Evolutionary conservation across 2,329 filamentous ascomycete species (phyloP).

Genomic region (Plectosphaerella cucumerina): DNA sequence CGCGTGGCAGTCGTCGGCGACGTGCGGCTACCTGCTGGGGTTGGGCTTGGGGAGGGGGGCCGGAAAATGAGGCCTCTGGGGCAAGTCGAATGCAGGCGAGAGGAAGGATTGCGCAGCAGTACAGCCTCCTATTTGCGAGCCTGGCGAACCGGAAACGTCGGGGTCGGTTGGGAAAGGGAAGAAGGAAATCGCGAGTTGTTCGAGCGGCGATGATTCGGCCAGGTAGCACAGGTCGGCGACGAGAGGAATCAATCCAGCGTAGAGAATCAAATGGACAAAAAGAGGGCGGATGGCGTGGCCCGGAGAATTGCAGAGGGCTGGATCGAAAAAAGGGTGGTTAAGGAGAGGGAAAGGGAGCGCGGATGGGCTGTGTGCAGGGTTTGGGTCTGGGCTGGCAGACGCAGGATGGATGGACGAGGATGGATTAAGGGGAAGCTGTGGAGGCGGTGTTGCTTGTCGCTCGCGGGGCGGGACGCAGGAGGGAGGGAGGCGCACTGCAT

Average conservation of each 20-base stretch:
- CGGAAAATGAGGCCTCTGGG: conserved; percentile 1
- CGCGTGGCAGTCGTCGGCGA: no score
- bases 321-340: background rate
- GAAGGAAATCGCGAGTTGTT: background rate
- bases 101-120: conserved; percentile 12
- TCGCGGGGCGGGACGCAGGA: conserved; percentile 1
- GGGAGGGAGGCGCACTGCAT: conserved; percentile 2
- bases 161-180: background rate
- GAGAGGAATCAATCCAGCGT: no score
- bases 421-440: background rate
- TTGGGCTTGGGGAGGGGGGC: background rate
- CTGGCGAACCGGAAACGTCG: no score
- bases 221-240: no score
- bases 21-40: no score
- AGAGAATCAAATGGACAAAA: no score
- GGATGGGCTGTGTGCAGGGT: no score
- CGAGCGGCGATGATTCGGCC: background rate
- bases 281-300: no score
- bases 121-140: conserved; percentile 6
- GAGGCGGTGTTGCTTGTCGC: background rate
- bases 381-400: background rate
- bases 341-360: conserved; percentile 3
- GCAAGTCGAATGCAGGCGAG: conserved; percentile 6
- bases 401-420: conserved; percentile 2
- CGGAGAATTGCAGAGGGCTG: background rate